Evolutionary conservation across 371 early-diverging fungal species (phyloP).

Genomic region (Actinomortierella ambigua): DNA sequence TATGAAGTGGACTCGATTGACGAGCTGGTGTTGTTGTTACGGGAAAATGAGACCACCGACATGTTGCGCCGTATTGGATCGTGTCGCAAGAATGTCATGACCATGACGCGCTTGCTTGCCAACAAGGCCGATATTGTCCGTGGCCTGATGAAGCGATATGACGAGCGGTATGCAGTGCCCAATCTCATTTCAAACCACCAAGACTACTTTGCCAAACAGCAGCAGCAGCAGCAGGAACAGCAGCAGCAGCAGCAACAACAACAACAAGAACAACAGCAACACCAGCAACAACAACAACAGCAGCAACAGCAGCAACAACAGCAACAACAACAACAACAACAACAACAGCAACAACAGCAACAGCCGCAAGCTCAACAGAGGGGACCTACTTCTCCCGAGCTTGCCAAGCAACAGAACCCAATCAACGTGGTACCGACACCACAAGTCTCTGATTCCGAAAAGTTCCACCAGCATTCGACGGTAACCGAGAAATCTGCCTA

Average conservation of each 20-base stretch:
- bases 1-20: constrained; percentile 93
- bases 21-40: constrained; percentile 87
- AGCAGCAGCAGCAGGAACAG: constrained; percentile 30
- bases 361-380: background rate
- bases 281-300: background rate
- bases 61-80: constrained; percentile 88
- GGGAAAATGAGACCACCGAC: constrained; percentile 86
- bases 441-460: too few relatives aligned
- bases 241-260: constrained; percentile 7
- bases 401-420: too few relatives aligned
- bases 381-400: background rate
- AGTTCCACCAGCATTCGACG: too few relatives aligned
- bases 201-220: constrained; percentile 7
- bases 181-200: constrained; percentile 11
- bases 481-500: too few relatives aligned
- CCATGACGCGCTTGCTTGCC: constrained; percentile 71
- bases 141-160: constrained; percentile 77
- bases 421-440: too few relatives aligned
- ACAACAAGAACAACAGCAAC: background rate
- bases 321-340: background rate
- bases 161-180: constrained; percentile 46
- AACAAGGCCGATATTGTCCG: constrained; percentile 85
- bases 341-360: constrained; percentile 2
- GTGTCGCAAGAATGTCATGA: constrained; percentile 81
- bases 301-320: background rate